These are phyloP conservation scores for Scenedesmus sp. DNA, from an alignment of 163 green algal species.

Conservation along the genomic window DNA sequence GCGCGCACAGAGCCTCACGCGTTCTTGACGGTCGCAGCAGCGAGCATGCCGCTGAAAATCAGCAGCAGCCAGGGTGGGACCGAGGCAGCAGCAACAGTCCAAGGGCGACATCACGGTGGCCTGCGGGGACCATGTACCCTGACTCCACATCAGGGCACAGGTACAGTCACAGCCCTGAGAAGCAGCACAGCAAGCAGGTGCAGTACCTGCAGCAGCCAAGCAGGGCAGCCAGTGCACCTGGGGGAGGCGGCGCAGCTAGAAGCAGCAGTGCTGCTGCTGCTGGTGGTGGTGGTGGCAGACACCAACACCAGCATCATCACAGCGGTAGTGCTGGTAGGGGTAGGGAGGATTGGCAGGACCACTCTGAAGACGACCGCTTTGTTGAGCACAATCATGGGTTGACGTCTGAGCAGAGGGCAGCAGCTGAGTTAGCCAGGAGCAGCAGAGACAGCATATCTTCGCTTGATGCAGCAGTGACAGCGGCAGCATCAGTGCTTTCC, in stretches of 20 bases:
- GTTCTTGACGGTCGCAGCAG: background rate
- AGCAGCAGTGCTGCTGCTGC: slow-evolving; percentile 4
- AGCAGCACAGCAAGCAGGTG: background rate
- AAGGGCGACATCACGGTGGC: background rate
- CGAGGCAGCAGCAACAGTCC: background rate
- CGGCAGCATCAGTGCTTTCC: background rate
- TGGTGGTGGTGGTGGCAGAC: background rate
- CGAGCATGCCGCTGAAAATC: background rate
- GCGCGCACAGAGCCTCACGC: background rate
- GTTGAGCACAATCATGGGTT: background rate
- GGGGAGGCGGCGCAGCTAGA: background rate
- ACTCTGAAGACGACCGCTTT: background rate
- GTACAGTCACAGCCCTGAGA: background rate
- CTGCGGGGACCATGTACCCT: background rate
- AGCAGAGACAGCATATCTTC: slow-evolving; percentile 7
- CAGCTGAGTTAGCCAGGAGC: slow-evolving; percentile 5
- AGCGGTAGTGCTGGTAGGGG: background rate
- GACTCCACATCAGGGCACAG: background rate
- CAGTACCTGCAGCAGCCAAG: background rate
- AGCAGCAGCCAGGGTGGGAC: background rate
- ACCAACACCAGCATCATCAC: background rate
- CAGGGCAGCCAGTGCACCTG: background rate
- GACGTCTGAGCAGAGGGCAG: background rate
- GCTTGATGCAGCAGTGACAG: slow-evolving; percentile 13
- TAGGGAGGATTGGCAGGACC: background rate